Evolutionary conservation across 2,329 filamentous ascomycete genomes (phyloP).

Genomic region (Fragosphaeria purpurea): DNA sequence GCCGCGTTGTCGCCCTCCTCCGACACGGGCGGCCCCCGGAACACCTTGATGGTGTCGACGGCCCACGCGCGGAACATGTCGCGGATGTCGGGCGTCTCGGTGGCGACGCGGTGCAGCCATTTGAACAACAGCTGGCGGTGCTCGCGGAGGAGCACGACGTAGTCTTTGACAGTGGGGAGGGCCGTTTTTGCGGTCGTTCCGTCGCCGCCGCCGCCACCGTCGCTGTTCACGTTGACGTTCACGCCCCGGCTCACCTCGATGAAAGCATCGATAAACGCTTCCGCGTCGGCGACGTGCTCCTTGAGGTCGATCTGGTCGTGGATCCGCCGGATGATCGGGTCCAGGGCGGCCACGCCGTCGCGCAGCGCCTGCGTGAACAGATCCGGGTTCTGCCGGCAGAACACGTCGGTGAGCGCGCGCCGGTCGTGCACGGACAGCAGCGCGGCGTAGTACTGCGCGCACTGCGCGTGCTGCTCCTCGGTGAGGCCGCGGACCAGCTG

Average conservation of each 20-base stretch:
- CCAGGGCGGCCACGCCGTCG: constrained; percentile 57
- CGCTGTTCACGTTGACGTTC: constrained; percentile 12
- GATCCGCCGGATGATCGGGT: constrained; percentile 62
- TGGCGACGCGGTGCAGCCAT: constrained; percentile 60
- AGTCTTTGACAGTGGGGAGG: constrained; percentile 60
- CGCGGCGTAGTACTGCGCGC: constrained; percentile 60
- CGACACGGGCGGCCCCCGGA: constrained; percentile 24
- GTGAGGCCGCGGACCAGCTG: constrained; percentile 37
- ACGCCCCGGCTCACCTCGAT: constrained; percentile 47
- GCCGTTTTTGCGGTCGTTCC: constrained; percentile 9
- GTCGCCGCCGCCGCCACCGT: constrained; percentile 15
- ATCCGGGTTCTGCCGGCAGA: constrained; percentile 62
- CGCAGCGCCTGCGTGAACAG: constrained; percentile 59
- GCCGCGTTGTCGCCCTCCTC: background rate
- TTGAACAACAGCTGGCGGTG: constrained; percentile 56
- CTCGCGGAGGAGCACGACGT: constrained; percentile 53
- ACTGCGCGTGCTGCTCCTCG: constrained; percentile 51
- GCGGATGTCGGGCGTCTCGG: constrained; percentile 56
- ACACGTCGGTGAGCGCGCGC: constrained; percentile 54
- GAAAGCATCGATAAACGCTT: constrained; percentile 62
- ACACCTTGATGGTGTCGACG: constrained; percentile 46
- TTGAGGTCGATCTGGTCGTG: constrained; percentile 64
- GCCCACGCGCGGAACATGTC: constrained; percentile 52
- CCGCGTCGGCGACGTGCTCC: constrained; percentile 55
- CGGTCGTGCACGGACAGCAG: constrained; percentile 64